Evolutionary conservation across 768 basidiomycete species (phyloP), one percentile per base, ranked within the genome.

Genomic region (Pleurotus eryngii): DNA sequence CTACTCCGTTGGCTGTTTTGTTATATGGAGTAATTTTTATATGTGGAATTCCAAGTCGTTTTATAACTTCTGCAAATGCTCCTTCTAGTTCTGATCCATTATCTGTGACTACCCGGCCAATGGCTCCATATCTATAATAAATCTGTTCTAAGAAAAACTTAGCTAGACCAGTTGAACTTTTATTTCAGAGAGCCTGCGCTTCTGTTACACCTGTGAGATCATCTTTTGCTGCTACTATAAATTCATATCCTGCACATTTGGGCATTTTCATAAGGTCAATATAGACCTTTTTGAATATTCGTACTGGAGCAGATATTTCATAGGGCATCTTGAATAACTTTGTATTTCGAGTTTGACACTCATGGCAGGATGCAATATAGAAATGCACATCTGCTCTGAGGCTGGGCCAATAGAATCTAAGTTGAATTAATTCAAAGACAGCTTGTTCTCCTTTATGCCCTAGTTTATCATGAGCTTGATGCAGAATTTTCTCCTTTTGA

Each of bases 191-290:
- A 0, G 69, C 63, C 40, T 65, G 42, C n/a, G 65, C 71, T 63
- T 74, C 69, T 37, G 61, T 56, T 9, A 56, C 60, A 48, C 63
- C 57, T 0, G 70, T 65, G 0, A 74, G 46, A 48, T 72, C 71
- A 64, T 74, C 70, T 30, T 60, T 51, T 0, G 65, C 66, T n/a
- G 64, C 60, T 0, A 68, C 63, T 2, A 75, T 66, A 14, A 59
- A 70, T 0, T 17, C 49, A 15, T 48, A 65, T 42, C 61, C 60
- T 45, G 43, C 20, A 3, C 57, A 38, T 17, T 46, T 58, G 46
- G 67, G 65, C 70, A 72, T 70, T 46, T 57, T 18, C 64, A 72
- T 68, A 0, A 68, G 62, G 55, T 73, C 70, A 5, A 67, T 54
- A 26, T 65, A 64, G 0, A 66, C 58, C 12, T 63, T 64, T 12